Base-by-base conservation (phyloP, 73 alveolate species). In the Symbiodinium pilosum region DNA sequence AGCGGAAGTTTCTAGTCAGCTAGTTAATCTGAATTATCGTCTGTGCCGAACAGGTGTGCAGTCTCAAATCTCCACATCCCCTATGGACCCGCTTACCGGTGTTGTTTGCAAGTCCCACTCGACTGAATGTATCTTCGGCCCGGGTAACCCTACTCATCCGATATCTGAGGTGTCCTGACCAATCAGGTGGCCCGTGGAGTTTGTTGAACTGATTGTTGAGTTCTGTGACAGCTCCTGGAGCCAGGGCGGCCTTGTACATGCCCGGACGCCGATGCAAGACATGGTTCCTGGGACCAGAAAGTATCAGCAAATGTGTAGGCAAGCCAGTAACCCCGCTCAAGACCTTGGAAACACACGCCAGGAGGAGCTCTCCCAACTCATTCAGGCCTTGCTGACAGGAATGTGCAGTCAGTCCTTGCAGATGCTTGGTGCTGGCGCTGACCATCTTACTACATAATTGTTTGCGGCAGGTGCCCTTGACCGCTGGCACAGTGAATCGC, bases 401-500 rank as follows among this genome's bases (percentile, higher is more conserved):
- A n/a, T n/a, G n/a, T n/a, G n/a, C n/a, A n/a, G n/a, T n/a, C n/a
- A n/a, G n/a, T n/a, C n/a, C n/a, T n/a, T n/a, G n/a, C n/a, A n/a
- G n/a, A 24, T 38, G 44, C 32, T 73, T n/a, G 21, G 36, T 8
- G 28, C 1, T 21, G 8, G 16, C 18, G 43, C 40, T 21, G 26
- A 83, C 69, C 59, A 9, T 47, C 14, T 47, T 6, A 47, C 14
- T 47, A 14, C 30, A 9, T 64, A 1, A 64, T 16, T 64, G 81
- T 28, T 9, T n/a, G 3, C 95, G 99, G 51, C 99, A 99, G 99
- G 99, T 99, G 87, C 99, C 99, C 26, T 97, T 99, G 44, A 99
- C 99, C 71, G 99, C 99, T 64, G 99, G 99, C 64, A 99, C 99
- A 1, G 99, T 99, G 59, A 99, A 99, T 99, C 99, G 99, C 91